Evolutionary conservation across 805 yeast species (phyloP).

Genomic region (Metschnikowia reukaufii): DNA sequence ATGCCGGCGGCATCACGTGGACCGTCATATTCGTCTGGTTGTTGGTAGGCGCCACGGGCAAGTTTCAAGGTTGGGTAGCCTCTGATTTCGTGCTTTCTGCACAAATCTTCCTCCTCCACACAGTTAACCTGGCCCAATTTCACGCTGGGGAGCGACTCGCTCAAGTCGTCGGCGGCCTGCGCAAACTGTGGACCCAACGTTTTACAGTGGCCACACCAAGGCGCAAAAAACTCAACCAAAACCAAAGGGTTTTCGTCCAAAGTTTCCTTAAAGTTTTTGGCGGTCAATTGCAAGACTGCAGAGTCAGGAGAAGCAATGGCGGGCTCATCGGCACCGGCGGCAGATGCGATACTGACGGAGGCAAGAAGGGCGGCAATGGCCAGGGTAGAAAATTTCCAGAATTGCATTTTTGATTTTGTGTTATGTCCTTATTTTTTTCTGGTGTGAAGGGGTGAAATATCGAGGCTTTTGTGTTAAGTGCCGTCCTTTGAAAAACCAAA

Average conservation of each 20-base stretch:
- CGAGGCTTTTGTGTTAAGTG: neutral
- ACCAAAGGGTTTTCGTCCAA: constrained; percentile 73
- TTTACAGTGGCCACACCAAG: constrained; percentile 99
- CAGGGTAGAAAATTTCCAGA: constrained; percentile 40
- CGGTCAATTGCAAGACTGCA: constrained; percentile 78
- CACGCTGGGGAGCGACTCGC: constrained; percentile 52
- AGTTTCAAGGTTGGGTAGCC: constrained; percentile 88
- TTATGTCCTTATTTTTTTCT: neutral
- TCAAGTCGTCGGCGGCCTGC: constrained; percentile 66
- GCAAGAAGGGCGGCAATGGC: constrained; percentile 39
- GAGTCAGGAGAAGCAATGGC: constrained; percentile 81
- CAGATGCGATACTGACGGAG: constrained; percentile 32
- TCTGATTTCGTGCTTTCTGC: constrained; percentile 63
- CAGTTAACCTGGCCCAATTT: constrained; percentile 84
- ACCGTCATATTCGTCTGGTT: constrained; percentile 71
- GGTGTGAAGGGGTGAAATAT: neutral
- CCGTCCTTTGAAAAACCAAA: neutral
- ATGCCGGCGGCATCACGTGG: constrained; percentile 82
- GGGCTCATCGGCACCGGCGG: constrained; percentile 45
- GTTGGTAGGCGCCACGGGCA: constrained; percentile 50
- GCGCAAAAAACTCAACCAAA: constrained; percentile 85
- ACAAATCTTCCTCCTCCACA: constrained; percentile 71
- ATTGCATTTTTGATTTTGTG: constrained; percentile 29
- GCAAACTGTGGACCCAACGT: constrained; percentile 77
- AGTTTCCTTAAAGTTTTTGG: constrained; percentile 64